These are phyloP conservation scores for Acacia melanoxylon DNA, from an alignment of 306 rosid species.

Conservation along the genomic window DNA sequence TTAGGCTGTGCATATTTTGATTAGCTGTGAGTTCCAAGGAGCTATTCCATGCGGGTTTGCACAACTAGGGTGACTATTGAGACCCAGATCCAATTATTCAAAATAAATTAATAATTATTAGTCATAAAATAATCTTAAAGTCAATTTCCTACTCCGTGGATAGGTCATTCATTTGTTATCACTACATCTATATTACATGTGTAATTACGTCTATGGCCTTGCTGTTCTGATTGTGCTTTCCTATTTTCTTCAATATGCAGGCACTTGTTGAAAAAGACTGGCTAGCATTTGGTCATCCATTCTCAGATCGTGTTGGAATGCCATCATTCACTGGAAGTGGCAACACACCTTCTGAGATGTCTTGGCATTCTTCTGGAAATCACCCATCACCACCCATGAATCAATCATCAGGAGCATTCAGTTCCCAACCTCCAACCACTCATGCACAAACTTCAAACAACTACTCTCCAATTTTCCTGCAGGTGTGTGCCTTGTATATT, in stretches of 20 bases:
- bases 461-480: slow-evolving; percentile 92
- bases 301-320: slow-evolving; percentile 79
- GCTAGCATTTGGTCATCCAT: slow-evolving; percentile 98
- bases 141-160: neutral
- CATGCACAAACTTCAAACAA: slow-evolving; percentile 70
- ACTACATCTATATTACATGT: slow-evolving; percentile 3
- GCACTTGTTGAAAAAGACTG: slow-evolving; percentile 97
- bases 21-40: neutral
- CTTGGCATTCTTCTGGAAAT: slow-evolving; percentile 71
- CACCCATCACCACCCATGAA: slow-evolving; percentile 67
- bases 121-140: neutral
- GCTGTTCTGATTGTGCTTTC: slow-evolving; percentile 24
- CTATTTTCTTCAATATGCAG: slow-evolving; percentile 41
- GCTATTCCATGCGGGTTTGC: neutral
- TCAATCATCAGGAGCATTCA: slow-evolving; percentile 66
- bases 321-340: slow-evolving; percentile 62
- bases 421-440: slow-evolving; percentile 61
- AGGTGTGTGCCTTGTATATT: slow-evolving; percentile 56
- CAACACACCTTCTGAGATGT: slow-evolving; percentile 60
- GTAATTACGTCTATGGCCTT: slow-evolving; percentile 4
- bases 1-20: neutral
- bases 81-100: too few species aligned
- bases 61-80: neutral
- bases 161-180: neutral
- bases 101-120: too few species aligned